These are phyloP conservation scores for Globisporangium okanoganense DNA, from an alignment of 352 stramenopile species.

Conservation along the genomic window DNA sequence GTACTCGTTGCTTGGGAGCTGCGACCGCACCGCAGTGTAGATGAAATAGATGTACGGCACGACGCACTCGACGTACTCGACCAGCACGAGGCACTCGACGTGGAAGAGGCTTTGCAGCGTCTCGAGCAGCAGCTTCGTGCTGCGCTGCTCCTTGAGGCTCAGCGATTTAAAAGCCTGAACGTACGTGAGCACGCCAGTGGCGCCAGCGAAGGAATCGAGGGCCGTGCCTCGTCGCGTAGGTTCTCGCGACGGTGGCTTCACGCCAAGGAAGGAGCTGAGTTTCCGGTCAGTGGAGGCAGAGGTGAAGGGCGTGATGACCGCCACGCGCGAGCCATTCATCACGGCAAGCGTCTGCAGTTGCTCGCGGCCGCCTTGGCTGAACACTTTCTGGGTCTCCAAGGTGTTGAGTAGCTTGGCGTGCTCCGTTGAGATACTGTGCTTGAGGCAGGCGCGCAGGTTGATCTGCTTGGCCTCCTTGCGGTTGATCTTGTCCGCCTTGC, in stretches of 20 bases:
- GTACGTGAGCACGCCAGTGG: too few relatives aligned
- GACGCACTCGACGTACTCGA: constrained; percentile 25
- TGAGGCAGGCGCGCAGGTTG: background rate
- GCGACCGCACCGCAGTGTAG: constrained; percentile 7
- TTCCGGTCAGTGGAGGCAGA: too few relatives aligned
- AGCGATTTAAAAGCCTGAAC: too few relatives aligned
- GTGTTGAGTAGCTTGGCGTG: background rate
- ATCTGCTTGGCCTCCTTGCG: background rate
- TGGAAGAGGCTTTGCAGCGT: constrained; percentile 15
- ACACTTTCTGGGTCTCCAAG: background rate
- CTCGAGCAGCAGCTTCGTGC: background rate
- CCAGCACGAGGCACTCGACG: constrained; percentile 19
- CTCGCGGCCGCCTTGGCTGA: background rate
- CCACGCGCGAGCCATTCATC: background rate
- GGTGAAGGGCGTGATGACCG: too few relatives aligned
- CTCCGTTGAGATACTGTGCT: background rate
- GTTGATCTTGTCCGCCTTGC: background rate
- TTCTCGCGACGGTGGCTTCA: too few relatives aligned
- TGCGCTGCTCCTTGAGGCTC: too few relatives aligned
- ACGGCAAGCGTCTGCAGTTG: too few relatives aligned
- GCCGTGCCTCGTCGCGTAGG: too few relatives aligned
- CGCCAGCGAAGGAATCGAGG: too few relatives aligned
- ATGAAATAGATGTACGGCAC: constrained; percentile 13
- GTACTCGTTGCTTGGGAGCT: constrained; percentile 13
- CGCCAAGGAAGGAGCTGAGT: too few relatives aligned